Evolutionary conservation across 202 grass and related monocot species (phyloP).

Genomic region (Brachypodium distachyon): DNA sequence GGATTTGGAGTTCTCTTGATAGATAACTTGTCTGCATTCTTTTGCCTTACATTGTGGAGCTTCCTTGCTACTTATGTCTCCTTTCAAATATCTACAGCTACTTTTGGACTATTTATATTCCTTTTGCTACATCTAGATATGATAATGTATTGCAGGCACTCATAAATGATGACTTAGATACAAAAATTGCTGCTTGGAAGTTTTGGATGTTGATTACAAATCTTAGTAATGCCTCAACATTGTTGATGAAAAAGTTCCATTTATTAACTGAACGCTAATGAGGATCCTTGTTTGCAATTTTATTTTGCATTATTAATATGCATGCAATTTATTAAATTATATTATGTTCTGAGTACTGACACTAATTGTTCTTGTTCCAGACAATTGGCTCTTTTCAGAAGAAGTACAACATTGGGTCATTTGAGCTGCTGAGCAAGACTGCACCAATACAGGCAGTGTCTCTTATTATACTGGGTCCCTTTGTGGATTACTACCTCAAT

Average conservation of each 20-base stretch:
- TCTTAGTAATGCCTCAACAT: background rate
- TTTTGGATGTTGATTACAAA: background rate
- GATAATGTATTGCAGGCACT: background rate
- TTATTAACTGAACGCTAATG: background rate
- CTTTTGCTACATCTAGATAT: background rate
- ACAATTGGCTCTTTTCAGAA: constrained; percentile 92
- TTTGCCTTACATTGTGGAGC: background rate
- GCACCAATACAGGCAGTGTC: constrained; percentile 81
- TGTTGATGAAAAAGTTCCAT: background rate
- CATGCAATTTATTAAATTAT: background rate
- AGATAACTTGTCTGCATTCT: background rate
- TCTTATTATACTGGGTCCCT: constrained; percentile 75
- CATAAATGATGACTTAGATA: background rate
- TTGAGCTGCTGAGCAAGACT: constrained; percentile 86
- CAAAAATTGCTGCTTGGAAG: background rate
- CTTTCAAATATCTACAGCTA: background rate
- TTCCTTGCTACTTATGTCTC: background rate
- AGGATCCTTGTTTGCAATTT: background rate
- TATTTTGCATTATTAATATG: background rate
- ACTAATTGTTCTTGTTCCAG: constrained; percentile 37
- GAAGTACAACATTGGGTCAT: constrained; percentile 96
- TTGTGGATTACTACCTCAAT: constrained; percentile 82
- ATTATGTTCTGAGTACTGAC: constrained; percentile 4
- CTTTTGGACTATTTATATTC: background rate
- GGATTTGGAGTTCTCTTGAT: background rate